Evolutionary conservation across 176 grass and related monocot species (phyloP).

Genomic region (Saccharum spontaneum): DNA sequence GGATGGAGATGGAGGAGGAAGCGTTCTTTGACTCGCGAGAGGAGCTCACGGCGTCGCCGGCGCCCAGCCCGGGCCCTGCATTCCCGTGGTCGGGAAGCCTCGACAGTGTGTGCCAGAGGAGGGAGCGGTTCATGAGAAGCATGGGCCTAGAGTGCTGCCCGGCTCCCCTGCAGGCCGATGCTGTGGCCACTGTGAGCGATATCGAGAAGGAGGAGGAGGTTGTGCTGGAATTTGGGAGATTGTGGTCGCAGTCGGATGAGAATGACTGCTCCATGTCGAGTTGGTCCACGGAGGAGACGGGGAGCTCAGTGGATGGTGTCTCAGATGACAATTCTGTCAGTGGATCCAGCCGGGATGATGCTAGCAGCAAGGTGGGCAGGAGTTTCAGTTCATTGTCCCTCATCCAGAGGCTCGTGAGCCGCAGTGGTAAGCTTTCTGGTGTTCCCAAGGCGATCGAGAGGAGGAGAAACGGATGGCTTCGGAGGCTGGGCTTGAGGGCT

Average conservation of each 20-base stretch:
- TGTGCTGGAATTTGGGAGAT: conserved; percentile 31
- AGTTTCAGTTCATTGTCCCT: conserved; percentile 52
- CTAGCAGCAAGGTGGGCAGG: conserved; percentile 36
- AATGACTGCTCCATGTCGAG: conserved; percentile 60
- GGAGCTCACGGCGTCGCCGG: conserved; percentile 32
- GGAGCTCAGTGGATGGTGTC: conserved; percentile 28
- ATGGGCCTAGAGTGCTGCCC: conserved; percentile 50
- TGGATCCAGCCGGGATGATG: conserved; percentile 45
- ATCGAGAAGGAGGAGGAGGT: conserved; percentile 5
- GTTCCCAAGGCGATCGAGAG: conserved; percentile 43
- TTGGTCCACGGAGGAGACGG: conserved; percentile 57
- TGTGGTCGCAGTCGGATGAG: conserved; percentile 42
- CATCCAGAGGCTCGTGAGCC: conserved; percentile 43
- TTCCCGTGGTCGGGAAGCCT: conserved; percentile 48
- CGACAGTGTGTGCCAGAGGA: conserved; percentile 43
- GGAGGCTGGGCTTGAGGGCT: conserved; percentile 50
- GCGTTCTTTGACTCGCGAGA: conserved; percentile 48
- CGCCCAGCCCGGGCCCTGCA: conserved; percentile 39
- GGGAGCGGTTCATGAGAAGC: conserved; percentile 57
- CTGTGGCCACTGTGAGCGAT: background rate
- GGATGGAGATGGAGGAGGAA: conserved; percentile 46
- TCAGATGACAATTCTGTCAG: conserved; percentile 50
- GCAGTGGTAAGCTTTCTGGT: conserved; percentile 29
- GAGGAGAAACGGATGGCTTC: conserved; percentile 68
- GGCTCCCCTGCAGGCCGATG: conserved; percentile 19